phyloP scores from a whole-genome alignment of 2,329 filamentous ascomycete genomes.

The Pseudogymnoascus sp. region DNA sequence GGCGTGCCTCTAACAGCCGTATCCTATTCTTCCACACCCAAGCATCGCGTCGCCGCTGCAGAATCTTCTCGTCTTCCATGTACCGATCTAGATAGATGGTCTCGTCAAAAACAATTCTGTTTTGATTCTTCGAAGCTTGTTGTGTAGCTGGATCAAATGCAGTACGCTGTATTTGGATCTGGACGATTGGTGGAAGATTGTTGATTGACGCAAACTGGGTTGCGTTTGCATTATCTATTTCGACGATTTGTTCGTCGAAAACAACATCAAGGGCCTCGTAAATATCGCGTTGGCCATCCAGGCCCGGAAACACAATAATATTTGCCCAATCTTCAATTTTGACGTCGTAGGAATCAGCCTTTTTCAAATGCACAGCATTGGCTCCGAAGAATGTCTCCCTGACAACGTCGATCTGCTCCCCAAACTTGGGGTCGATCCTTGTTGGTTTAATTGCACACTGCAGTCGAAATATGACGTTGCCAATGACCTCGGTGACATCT shows the following conservation, averaged over 20 bases:
- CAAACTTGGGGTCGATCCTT: constrained; percentile 53
- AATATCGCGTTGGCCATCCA: constrained; percentile 51
- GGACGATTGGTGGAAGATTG: constrained; percentile 74
- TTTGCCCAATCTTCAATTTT: constrained; percentile 40
- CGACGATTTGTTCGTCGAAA: constrained; percentile 73
- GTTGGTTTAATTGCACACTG: constrained; percentile 76
- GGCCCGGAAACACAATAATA: constrained; percentile 53
- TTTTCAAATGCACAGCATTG: constrained; percentile 53
- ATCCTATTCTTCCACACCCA: constrained; percentile 70
- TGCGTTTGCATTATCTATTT: constrained; percentile 53
- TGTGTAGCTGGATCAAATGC: constrained; percentile 59
- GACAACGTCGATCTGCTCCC: constrained; percentile 74
- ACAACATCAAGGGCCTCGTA: constrained; percentile 80
- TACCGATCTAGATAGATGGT: constrained; percentile 84
- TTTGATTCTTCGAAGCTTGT: constrained; percentile 62
- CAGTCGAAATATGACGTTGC: constrained; percentile 83
- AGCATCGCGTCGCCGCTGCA: constrained; percentile 57
- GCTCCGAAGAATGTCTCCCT: constrained; percentile 63
- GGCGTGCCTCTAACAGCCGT: constrained; percentile 41
- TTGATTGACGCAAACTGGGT: constrained; percentile 65
- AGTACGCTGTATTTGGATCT: constrained; percentile 81
- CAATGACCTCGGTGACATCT: constrained; percentile 93
- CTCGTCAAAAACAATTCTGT: constrained; percentile 72
- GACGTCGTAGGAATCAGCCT: constrained; percentile 38
- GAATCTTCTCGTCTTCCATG: constrained; percentile 59